phyloP scores from a whole-genome alignment of 371 early-diverging fungal genomes.

The Mortierella sp. region DNA sequence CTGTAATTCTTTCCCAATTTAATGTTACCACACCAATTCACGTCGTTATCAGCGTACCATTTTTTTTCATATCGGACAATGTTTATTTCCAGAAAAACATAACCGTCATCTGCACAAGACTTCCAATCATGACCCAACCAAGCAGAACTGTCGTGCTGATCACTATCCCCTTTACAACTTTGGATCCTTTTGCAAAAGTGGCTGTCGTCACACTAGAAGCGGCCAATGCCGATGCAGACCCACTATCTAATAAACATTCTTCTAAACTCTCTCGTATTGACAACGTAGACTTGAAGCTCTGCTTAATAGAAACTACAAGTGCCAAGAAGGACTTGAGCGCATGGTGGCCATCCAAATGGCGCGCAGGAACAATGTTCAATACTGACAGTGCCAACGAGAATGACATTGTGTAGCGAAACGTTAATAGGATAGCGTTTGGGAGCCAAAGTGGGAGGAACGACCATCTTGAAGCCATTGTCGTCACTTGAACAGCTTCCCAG shows the following conservation, averaged over 20 bases:
- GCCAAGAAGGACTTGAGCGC: constrained; percentile 60
- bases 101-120: constrained; percentile 38
- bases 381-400: constrained; percentile 83
- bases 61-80: neutral
- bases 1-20: neutral
- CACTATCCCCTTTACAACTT: constrained; percentile 36
- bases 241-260: constrained; percentile 36
- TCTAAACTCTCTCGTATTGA: constrained; percentile 21
- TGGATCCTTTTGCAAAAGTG: constrained; percentile 21
- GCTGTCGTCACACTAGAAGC: constrained; percentile 17
- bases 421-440: constrained; percentile 56
- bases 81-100: constrained; percentile 16
- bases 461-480: constrained; percentile 66
- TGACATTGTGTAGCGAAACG: constrained; percentile 75
- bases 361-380: constrained; percentile 85
- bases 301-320: constrained; percentile 19
- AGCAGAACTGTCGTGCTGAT: constrained; percentile 38
- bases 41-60: neutral
- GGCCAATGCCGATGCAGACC: constrained; percentile 11
- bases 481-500: constrained; percentile 71
- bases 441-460: constrained; percentile 70
- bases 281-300: constrained; percentile 32
- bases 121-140: constrained; percentile 48
- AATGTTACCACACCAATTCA: neutral
- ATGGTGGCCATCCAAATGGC: constrained; percentile 82